Base-by-base conservation (phyloP, 2,329 filamentous ascomycete species). In the Huntiella savannae region DNA sequence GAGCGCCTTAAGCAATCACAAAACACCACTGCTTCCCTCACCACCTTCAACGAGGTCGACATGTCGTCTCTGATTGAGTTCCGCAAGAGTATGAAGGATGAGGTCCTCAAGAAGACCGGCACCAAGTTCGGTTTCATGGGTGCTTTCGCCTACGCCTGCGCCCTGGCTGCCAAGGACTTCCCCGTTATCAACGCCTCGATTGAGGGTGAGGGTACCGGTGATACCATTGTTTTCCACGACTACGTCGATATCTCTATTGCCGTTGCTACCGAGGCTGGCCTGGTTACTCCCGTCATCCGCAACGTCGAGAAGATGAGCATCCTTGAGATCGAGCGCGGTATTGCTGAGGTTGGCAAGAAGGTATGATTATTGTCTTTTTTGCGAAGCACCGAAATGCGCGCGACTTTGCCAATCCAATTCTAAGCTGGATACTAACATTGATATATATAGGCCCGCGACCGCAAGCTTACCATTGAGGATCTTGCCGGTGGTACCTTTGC, bases 111-210 rank as follows among this genome's bases (percentile, higher is more conserved):
- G 73, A 93, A 88, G 70, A 91, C 84, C 7, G 88, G 87, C 39
- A 82, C 96, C 49, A 98, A 96, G 70, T 79, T 98, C 46, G 91
- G 91, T n/a, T 98, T 96, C 70, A 96, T 98, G 88, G 91, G 86
- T 61, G 88, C 88, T 47, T 98, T 98, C 65, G 83, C 88, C 3
- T 82, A 82, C 53, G 91, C 91, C 41, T 83, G 77, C 55, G 77
- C 93, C 39, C 69, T 96, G 50, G 91, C 91, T 49, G 93, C 95
- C 83, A 82, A 81, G 57, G 87, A 96, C 53, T 69, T 96, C n/a
- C 91, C 87, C 10, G 80, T 79, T 1, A 84, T 96, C 56, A 98
- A 98, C 58, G 91, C 88, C 16, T 94, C 87, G 34, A 98, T 98
- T 54, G 91, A 98, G 61, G 91, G 91, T 7, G 84, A 86, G 43